These are phyloP conservation scores for Mucor plumbeus DNA, from an alignment of 371 early-diverging fungal species.

Conservation along the genomic window DNA sequence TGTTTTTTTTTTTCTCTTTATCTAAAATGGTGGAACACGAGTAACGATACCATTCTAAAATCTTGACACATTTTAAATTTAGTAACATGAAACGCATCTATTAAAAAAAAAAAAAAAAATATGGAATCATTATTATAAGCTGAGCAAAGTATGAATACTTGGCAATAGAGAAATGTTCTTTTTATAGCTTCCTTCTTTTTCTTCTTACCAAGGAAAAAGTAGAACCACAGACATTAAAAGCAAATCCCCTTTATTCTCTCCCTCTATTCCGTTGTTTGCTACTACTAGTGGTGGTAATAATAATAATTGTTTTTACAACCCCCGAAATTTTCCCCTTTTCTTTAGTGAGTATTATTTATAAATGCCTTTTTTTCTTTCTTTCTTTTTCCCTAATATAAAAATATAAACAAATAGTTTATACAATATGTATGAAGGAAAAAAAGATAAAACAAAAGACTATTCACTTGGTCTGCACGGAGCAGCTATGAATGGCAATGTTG, in stretches of 20 bases:
- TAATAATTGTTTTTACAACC: background rate
- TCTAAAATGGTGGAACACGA: background rate
- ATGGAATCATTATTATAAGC: background rate
- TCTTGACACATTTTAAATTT: slow-evolving; percentile 6
- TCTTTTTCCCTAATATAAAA: slow-evolving; percentile 3
- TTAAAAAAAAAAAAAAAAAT: background rate
- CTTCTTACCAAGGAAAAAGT: background rate
- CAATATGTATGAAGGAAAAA: slow-evolving; percentile 33
- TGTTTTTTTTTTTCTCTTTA: background rate
- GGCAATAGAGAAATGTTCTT: background rate
- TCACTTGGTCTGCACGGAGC: slow-evolving; percentile 65
- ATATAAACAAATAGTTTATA: background rate
- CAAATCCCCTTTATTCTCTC: background rate
- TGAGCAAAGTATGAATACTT: background rate
- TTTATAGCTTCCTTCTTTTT: too few species aligned
- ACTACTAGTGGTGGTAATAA: background rate
- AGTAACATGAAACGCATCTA: slow-evolving; percentile 4
- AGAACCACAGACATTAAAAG: background rate
- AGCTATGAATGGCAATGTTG: slow-evolving; percentile 69
- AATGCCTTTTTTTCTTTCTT: background rate
- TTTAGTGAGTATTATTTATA: slow-evolving; percentile 1
- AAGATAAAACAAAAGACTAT: slow-evolving; percentile 41
- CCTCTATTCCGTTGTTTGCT: background rate
- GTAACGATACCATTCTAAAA: background rate
- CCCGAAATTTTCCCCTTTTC: slow-evolving; percentile 6